Percentiles rank a stretch among this genome's conserved stretches.
phyloP scores from a whole-genome alignment of 306 rosid species.

The Dalbergia cultrata region DNA sequence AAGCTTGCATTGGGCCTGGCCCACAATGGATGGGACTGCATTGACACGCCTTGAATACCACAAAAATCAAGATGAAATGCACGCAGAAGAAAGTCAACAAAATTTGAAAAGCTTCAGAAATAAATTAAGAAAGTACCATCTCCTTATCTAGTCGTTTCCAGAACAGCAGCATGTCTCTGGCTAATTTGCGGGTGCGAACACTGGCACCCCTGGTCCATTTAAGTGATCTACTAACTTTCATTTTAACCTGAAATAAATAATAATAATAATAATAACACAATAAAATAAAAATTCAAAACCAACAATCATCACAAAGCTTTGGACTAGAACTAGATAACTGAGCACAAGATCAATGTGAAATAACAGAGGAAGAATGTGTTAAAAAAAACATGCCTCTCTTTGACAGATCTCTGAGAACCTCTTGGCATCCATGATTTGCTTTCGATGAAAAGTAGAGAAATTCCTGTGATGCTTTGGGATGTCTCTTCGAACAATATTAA shows the following conservation, averaged over 20 bases:
- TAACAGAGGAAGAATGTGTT: slow-evolving; percentile 27
- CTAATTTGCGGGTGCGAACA: slow-evolving; percentile 86
- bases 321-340: slow-evolving; percentile 34
- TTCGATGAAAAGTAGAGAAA: slow-evolving; percentile 79
- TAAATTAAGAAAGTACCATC: slow-evolving; percentile 57
- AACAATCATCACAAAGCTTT: slow-evolving; percentile 24
- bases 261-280: slow-evolving; percentile 42
- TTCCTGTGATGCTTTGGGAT: slow-evolving; percentile 84
- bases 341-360: not conserved
- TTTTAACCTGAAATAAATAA: slow-evolving; percentile 70
- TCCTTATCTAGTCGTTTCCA: slow-evolving; percentile 97
- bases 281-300: slow-evolving; percentile 24
- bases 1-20: not conserved
- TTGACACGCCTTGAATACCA: not conserved
- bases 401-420: slow-evolving; percentile 92
- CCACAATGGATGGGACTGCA: not conserved
- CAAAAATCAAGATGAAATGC: slow-evolving; percentile 19
- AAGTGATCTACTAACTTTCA: slow-evolving; percentile 89
- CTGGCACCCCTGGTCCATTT: slow-evolving; percentile 79
- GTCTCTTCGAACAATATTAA: slow-evolving; percentile 88
- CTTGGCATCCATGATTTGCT: slow-evolving; percentile 94
- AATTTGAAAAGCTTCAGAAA: slow-evolving; percentile 11
- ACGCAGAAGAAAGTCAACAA: slow-evolving; percentile 5
- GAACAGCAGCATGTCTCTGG: slow-evolving; percentile 90
- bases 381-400: slow-evolving; percentile 78